Percentiles rank a stretch among this genome's conserved stretches.
phyloP scores from a whole-genome alignment of 1,284 basidiomycete genomes.

The Paramarasmius palmivorus region DNA sequence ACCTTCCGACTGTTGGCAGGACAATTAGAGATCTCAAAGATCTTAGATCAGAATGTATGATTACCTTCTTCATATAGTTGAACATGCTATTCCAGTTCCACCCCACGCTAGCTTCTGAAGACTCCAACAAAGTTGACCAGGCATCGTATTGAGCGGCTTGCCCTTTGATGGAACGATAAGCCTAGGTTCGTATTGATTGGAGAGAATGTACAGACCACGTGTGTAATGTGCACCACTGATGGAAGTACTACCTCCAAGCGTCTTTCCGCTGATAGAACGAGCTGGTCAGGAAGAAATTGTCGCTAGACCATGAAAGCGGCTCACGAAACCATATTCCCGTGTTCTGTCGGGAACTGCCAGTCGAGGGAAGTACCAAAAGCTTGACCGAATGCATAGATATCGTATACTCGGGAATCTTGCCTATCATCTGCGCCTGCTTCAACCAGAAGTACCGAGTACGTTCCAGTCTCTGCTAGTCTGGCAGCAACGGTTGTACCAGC shows the following conservation, averaged over 20 bases:
- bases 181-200: background rate
- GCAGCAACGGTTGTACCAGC: constrained; percentile 64
- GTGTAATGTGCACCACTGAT: constrained; percentile 65
- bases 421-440: constrained; percentile 59
- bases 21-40: no score
- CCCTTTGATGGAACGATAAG: background rate
- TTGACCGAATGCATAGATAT: constrained; percentile 47
- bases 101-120: constrained; percentile 44
- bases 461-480: constrained; percentile 53
- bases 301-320: constrained; percentile 15
- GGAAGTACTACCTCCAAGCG: constrained; percentile 58
- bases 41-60: no score
- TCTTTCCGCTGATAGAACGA: constrained; percentile 44
- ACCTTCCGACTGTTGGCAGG: constrained; percentile 41
- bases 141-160: constrained; percentile 56
- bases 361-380: constrained; percentile 48
- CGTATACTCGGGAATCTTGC: constrained; percentile 43
- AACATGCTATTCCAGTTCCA: constrained; percentile 62
- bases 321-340: constrained; percentile 47
- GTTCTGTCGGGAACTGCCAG: constrained; percentile 52
- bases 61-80: constrained; percentile 53
- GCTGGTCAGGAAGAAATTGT: background rate
- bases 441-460: constrained; percentile 51
- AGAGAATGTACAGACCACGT: constrained; percentile 34
- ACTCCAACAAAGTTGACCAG: constrained; percentile 49